Conservation (phyloP, 768 basidiomycete species). For the Tricholoma matsutake region DNA sequence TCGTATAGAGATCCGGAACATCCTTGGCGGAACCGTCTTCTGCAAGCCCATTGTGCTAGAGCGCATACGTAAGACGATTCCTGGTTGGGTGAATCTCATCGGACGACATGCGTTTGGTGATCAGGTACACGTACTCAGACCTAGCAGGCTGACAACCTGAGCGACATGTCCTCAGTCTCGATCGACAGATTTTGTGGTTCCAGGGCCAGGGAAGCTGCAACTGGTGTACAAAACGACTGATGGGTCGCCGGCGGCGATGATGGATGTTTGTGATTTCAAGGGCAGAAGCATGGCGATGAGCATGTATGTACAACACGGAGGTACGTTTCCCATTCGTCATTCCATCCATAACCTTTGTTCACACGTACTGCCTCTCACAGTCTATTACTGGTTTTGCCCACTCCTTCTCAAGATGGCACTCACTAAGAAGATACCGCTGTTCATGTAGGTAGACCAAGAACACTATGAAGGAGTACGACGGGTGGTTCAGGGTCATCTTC, state of each 20-base stretch:
- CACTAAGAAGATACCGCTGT: slow-evolving; percentile 75
- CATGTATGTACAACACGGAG: slow-evolving; percentile 93
- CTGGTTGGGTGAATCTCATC: slow-evolving; percentile 96
- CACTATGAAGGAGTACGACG: slow-evolving; percentile 96
- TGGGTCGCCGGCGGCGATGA: slow-evolving; percentile 59
- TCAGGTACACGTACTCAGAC: slow-evolving; percentile 50
- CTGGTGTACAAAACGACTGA: slow-evolving; percentile 84
- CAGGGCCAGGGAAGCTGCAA: slow-evolving; percentile 93
- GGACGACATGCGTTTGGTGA: slow-evolving; percentile 98
- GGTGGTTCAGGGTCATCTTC: slow-evolving; percentile 99
- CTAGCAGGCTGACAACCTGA: background rate
- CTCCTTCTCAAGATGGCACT: slow-evolving; percentile 95
- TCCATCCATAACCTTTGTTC: background rate
- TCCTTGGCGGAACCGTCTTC: slow-evolving; percentile 97
- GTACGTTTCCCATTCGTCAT: slow-evolving; percentile 32
- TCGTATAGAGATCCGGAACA: slow-evolving; percentile 79
- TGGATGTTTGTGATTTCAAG: slow-evolving; percentile 94
- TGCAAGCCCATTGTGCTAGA: slow-evolving; percentile 94
- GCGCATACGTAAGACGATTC: slow-evolving; percentile 88
- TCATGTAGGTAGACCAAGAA: slow-evolving; percentile 99
- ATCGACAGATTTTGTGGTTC: slow-evolving; percentile 88
- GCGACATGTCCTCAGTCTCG: slow-evolving; percentile 63
- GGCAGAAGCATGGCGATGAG: slow-evolving; percentile 89
- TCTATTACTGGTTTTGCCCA: slow-evolving; percentile 96
- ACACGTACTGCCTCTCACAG: slow-evolving; percentile 30